phyloP scores from a whole-genome alignment of 495 filamentous ascomycete genomes.

The Aspergillus ellipticus region DNA sequence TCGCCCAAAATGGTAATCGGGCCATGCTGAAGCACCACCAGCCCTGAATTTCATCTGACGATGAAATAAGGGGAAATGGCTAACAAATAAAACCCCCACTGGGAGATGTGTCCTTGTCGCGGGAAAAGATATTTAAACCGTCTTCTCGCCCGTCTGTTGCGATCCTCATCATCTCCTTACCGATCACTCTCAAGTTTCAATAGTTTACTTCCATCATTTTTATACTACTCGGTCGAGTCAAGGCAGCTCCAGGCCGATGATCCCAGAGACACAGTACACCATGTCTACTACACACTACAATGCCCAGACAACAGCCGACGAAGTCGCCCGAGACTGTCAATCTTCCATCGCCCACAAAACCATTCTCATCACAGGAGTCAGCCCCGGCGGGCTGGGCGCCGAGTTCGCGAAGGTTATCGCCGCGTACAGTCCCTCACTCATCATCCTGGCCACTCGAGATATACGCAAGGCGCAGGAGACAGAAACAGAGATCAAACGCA shows the following conservation, averaged over 20 bases:
- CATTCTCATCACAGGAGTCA: not conserved
- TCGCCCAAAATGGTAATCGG: not conserved
- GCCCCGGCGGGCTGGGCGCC: not conserved
- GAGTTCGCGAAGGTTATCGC: constrained; percentile 1
- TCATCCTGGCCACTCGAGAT: not conserved
- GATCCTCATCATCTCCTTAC: too few relatives aligned
- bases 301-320: not conserved
- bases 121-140: too few relatives aligned
- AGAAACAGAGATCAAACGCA: not conserved
- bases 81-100: too few relatives aligned
- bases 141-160: too few relatives aligned
- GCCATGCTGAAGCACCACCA: not conserved
- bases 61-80: not conserved
- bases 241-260: too few relatives aligned
- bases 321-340: not conserved
- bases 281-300: not conserved
- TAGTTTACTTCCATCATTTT: not conserved
- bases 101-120: too few relatives aligned
- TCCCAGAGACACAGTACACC: not conserved
- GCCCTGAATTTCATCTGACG: not conserved
- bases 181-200: too few relatives aligned
- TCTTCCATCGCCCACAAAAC: not conserved
- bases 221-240: too few relatives aligned
- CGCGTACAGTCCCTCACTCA: not conserved
- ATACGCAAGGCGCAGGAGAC: not conserved